phyloP scores from a whole-genome alignment of 306 rosid genomes.

The Luffa acutangula region DNA sequence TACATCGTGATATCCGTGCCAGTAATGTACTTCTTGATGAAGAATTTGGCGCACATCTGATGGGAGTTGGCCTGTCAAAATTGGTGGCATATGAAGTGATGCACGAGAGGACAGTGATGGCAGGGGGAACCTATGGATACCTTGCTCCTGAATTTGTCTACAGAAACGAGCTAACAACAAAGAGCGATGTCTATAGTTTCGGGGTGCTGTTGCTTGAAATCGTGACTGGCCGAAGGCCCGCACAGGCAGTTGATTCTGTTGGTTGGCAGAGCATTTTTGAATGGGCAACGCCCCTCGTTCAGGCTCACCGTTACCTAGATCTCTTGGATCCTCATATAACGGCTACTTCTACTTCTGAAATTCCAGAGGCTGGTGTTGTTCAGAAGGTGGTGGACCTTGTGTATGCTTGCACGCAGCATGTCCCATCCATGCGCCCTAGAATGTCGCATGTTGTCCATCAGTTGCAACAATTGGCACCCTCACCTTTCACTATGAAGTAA shows the following conservation, averaged over 20 bases:
- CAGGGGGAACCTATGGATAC: constrained; percentile 93
- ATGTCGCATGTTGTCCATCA: constrained; percentile 99
- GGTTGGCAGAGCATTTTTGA: constrained; percentile 99
- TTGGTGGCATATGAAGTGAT: constrained; percentile 88
- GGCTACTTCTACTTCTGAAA: constrained; percentile 37
- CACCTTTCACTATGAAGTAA: constrained; percentile 1
- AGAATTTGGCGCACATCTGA: constrained; percentile 90
- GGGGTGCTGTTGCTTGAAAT: constrained; percentile 91
- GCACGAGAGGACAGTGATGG: constrained; percentile 94
- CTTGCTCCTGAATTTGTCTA: constrained; percentile 95
- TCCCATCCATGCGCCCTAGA: constrained; percentile 95
- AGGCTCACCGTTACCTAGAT: constrained; percentile 82
- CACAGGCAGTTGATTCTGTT: constrained; percentile 89
- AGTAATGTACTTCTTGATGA: constrained; percentile 92
- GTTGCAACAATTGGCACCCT: constrained; percentile 58
- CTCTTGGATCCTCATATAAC: constrained; percentile 83
- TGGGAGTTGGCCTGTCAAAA: constrained; percentile 93
- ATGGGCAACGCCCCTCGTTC: constrained; percentile 96
- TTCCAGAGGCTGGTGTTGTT: constrained; percentile 64
- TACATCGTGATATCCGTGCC: constrained; percentile 91
- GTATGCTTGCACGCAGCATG: constrained; percentile 95
- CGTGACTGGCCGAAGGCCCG: constrained; percentile 90
- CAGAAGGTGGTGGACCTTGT: constrained; percentile 96
- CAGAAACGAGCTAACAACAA: constrained; percentile 86
- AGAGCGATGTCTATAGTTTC: constrained; percentile 90